These are phyloP conservation scores for Cercospora sp. DNA, from an alignment of 2,329 filamentous ascomycete genomes.

Conservation along the genomic window DNA sequence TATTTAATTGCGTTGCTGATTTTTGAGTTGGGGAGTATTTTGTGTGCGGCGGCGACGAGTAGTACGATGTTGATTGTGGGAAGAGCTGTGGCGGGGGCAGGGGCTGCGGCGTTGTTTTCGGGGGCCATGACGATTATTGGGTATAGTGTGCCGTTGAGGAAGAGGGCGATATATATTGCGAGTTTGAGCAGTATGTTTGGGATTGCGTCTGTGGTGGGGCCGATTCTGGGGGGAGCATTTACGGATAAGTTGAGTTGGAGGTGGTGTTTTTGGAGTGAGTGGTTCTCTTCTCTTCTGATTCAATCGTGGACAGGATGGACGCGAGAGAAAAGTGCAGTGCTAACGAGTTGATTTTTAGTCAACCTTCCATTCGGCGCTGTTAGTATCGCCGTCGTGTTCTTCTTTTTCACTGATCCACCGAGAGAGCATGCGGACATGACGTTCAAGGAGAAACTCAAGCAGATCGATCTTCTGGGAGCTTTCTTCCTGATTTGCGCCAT, in stretches of 20 bases:
- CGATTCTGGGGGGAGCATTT: slow-evolving; percentile 47
- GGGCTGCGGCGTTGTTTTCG: slow-evolving; percentile 55
- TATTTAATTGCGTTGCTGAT: slow-evolving; percentile 53
- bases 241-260: slow-evolving; percentile 45
- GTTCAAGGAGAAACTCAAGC: slow-evolving; percentile 49
- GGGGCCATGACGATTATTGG: slow-evolving; percentile 56
- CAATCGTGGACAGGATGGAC: background rate
- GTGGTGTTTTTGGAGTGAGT: slow-evolving; percentile 18
- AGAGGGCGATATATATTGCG: slow-evolving; percentile 47
- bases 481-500: slow-evolving; percentile 44
- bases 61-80: slow-evolving; percentile 58
- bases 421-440: slow-evolving; percentile 17
- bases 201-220: slow-evolving; percentile 44
- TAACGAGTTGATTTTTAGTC: slow-evolving; percentile 22
- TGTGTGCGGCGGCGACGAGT: slow-evolving; percentile 54
- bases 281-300: background rate
- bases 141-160: slow-evolving; percentile 45
- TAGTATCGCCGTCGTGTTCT: slow-evolving; percentile 39
- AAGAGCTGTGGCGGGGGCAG: slow-evolving; percentile 56
- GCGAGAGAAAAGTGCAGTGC: slow-evolving; percentile 15
- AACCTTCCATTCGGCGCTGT: slow-evolving; percentile 45
- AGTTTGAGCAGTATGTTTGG: slow-evolving; percentile 43
- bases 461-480: slow-evolving; percentile 53
- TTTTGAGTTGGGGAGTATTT: slow-evolving; percentile 54
- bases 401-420: slow-evolving; percentile 33